Conservation (phyloP, 352 stramenopile genomes). For the Pythium aristosporum region DNA sequence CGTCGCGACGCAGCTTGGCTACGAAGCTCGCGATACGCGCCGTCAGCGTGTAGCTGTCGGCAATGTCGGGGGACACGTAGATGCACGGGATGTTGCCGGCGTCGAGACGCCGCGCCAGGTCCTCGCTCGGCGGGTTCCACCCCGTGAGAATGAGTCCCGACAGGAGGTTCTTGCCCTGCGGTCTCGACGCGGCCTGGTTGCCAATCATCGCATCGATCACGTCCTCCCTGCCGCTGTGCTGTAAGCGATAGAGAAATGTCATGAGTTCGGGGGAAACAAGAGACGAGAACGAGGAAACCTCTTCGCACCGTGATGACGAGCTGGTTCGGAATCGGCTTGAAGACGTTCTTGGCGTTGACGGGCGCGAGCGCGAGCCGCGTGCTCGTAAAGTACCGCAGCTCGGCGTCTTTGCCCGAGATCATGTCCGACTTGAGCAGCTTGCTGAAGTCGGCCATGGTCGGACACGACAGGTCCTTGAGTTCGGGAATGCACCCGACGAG, state of each 20-base stretch:
- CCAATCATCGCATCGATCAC: constrained; percentile 86
- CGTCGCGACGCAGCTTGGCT: constrained; percentile 77
- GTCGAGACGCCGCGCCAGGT: constrained; percentile 67
- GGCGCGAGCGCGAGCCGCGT: constrained; percentile 78
- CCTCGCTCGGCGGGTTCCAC: constrained; percentile 71
- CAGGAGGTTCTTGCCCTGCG: constrained; percentile 63
- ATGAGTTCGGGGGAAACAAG: not conserved
- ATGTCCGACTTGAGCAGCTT: constrained; percentile 84
- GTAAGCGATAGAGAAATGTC: constrained; percentile 3
- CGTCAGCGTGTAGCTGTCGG: constrained; percentile 87
- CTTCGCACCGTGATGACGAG: constrained; percentile 77
- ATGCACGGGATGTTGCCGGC: constrained; percentile 86
- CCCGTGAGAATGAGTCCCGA: constrained; percentile 82
- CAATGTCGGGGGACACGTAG: constrained; percentile 79
- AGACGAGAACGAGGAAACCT: not conserved
- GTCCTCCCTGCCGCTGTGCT: constrained; percentile 80
- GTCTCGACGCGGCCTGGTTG: constrained; percentile 74
- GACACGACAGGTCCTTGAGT: constrained; percentile 75
- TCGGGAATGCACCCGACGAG: constrained; percentile 88
- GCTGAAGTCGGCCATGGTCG: constrained; percentile 86
- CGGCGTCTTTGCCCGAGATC: constrained; percentile 71
- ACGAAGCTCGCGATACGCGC: constrained; percentile 79
- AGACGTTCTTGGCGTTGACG: constrained; percentile 72
- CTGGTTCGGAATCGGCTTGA: constrained; percentile 85
- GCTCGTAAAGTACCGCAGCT: constrained; percentile 83